Evolutionary conservation across 2,329 filamentous ascomycete genomes (phyloP).

Genomic region (Cladophialophora exuberans): DNA sequence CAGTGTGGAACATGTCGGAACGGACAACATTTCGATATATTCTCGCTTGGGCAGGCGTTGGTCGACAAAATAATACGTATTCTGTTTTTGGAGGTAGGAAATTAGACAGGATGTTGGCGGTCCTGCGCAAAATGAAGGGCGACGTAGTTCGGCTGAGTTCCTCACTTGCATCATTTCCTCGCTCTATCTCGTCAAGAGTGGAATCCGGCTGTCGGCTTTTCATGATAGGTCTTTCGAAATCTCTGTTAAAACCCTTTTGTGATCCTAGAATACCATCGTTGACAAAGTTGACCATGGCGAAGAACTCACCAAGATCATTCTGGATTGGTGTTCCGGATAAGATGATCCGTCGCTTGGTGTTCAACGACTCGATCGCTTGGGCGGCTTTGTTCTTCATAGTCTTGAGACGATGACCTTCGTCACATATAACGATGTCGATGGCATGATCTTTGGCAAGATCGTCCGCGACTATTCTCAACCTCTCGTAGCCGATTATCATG

Average conservation of each 20-base stretch:
- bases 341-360: slow-evolving; percentile 64
- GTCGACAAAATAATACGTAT: slow-evolving; percentile 68
- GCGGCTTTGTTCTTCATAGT: slow-evolving; percentile 71
- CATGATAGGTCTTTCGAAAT: slow-evolving; percentile 68
- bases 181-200: slow-evolving; percentile 63
- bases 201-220: slow-evolving; percentile 67
- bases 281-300: slow-evolving; percentile 69
- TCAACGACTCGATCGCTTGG: slow-evolving; percentile 66
- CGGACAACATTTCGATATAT: slow-evolving; percentile 67
- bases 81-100: slow-evolving; percentile 70
- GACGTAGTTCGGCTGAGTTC: slow-evolving; percentile 64
- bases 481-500: slow-evolving; percentile 76
- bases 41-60: slow-evolving; percentile 62
- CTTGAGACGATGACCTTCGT: slow-evolving; percentile 70
- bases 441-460: slow-evolving; percentile 64
- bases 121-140: slow-evolving; percentile 68
- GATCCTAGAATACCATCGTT: slow-evolving; percentile 68
- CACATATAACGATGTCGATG: slow-evolving; percentile 72
- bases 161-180: slow-evolving; percentile 63
- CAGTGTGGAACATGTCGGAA: slow-evolving; percentile 65
- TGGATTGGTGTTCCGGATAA: slow-evolving; percentile 70
- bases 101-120: slow-evolving; percentile 66
- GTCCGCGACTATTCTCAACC: slow-evolving; percentile 66
- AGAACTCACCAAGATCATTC: slow-evolving; percentile 70
- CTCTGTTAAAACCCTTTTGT: slow-evolving; percentile 64